Evolutionary conservation across 495 filamentous ascomycete species (phyloP), one percentile per base, ranked within the genome.

Genomic region (Penicillium bovifimosum): DNA sequence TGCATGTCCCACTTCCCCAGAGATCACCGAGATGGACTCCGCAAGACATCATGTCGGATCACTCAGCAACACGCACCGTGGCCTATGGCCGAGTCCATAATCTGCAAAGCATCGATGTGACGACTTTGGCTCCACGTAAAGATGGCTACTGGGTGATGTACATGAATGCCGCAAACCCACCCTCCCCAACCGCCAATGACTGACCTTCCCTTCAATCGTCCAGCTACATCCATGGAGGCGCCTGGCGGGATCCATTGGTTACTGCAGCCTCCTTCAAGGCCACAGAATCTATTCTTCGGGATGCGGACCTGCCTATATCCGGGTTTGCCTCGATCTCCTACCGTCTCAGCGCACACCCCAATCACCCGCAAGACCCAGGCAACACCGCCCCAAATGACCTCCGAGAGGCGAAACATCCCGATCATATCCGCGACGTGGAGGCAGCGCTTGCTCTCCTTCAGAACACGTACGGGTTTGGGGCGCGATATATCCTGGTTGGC

Each of bases 151-250:
- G 76, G 75, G 60, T 79, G 35, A 71, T 78, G 76, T 79, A 71
- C 32, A 27, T 49, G 8, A 32, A 20, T 35, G 33, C 42, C 34
- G 6, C 32, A 13, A 41, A 32, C 42, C 34, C 36, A 29, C 34
- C 17, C 43, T 34, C 17, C 43, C 11, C 11, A 31, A 18, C 2
- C 20, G 13, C 38, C 38, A 28, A 41, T 26, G 39, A 18, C 44
- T 43, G 26, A 57, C 45, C 9, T 10, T 24, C 14, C 20, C 9
- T 26, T 9, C n/a, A 28, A 40, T 14, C n/a, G n/a, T 18, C 9
- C 47, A 82, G 86, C 59, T 91, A 82, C 71, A 85, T 96, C 65
- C 91, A 95, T 71, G 90, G 91, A 59, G 91, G 91, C 60, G 91
- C 86, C 60, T 96, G 88, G 87, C 81, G 87, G 51, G 90, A 95